Percentiles rank a stretch among this genome's conserved stretches.
phyloP scores from a whole-genome alignment of 805 yeast genomes.

The Tetrapisispora fleetii region DNA sequence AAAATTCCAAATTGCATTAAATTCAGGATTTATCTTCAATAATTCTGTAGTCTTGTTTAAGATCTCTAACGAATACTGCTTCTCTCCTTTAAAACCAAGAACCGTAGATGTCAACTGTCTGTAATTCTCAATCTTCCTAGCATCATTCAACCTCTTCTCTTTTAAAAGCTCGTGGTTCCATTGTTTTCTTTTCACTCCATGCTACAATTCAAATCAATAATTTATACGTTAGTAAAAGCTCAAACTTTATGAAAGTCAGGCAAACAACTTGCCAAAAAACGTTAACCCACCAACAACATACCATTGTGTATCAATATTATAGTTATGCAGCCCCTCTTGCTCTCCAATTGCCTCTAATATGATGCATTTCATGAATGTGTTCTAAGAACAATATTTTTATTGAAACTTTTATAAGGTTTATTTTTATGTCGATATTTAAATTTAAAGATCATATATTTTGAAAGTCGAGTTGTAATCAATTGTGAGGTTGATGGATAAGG shows the following conservation, averaged over 20 bases:
- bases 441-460: too few species aligned
- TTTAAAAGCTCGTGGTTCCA: conserved; percentile 46
- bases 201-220: conserved; percentile 29
- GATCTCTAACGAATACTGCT: conserved; percentile 29
- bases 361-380: not conserved
- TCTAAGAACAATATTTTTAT: too few species aligned
- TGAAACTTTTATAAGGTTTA: too few species aligned
- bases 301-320: not conserved
- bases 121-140: conserved; percentile 48
- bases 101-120: conserved; percentile 36
- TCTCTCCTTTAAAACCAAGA: conserved; percentile 28
- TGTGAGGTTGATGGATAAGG: too few species aligned
- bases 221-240: not conserved
- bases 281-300: not conserved
- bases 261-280: too few species aligned
- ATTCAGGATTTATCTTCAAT: conserved; percentile 68
- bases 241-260: too few species aligned
- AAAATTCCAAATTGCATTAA: conserved; percentile 83
- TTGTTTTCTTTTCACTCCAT: conserved; percentile 56
- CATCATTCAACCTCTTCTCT: conserved; percentile 48
- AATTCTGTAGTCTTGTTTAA: conserved; percentile 48
- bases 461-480: too few species aligned
- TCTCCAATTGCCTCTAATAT: not conserved
- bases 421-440: too few species aligned
- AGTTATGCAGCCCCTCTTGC: not conserved